Base-by-base conservation (phyloP, 139 green algal genomes). In the Micromonas pusilla region DNA sequence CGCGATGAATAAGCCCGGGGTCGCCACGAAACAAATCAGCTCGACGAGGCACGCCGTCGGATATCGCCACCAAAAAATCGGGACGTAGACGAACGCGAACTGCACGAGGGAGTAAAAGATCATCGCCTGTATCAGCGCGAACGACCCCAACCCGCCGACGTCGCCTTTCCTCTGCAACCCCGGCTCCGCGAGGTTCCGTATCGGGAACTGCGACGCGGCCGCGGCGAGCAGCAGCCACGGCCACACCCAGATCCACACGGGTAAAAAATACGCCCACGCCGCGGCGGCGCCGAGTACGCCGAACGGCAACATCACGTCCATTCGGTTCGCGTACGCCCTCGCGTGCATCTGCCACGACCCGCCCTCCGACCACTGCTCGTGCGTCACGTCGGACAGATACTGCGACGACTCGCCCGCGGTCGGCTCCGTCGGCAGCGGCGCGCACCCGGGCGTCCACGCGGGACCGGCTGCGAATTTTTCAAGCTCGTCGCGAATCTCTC, bases 291-390 rank as follows among this genome's bases (percentile, higher is more conserved):
- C 21, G 28, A 37, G 20, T 52, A 72, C 20, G 26, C 3, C 13
- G 30, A 72, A 72, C 65, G 65, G 65, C 3, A 45, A 26, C 65
- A 72, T 52, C 28, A 72, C 65, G 13, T 72, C 65, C 28, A 16
- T 30, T 13, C 4, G 4, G n/a, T 72, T 38, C 28, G 28, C 65
- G 65, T 72, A 33, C 28, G 65, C 65, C n/a, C 65, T 37, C 23
- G 38, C 3, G 30, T 72, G 38, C 3, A 45, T 26, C 3, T 38
- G 13, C 26, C 3, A 45, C 26, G 38, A 25, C 26, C 4, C n/a
- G 2, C 26, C n/a, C 21, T 23, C 13, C 28, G n/a, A 21, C 65
- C 38, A 21, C 3, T 45, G 36, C 65, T 72, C 65, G 26, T 26
- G n/a, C 3, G 26, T 26, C 13, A 13, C 26, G 2, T 72, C 65